These are phyloP conservation scores for Buddleja alternifolia DNA, from an alignment of 257 asterid species.

Conservation along the genomic window DNA sequence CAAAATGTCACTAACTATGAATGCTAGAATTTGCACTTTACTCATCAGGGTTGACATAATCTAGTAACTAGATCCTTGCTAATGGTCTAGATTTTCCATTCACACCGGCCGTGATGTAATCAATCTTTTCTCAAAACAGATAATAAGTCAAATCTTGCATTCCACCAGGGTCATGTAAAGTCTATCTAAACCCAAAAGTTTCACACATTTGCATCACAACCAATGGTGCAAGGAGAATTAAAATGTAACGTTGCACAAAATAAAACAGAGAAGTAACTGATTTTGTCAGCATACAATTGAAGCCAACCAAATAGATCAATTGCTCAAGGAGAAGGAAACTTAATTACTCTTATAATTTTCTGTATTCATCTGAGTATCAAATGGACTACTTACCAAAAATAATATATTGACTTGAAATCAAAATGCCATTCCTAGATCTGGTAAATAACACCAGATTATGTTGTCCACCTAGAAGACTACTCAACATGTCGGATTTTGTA, in stretches of 20 bases:
- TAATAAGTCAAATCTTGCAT: neutral
- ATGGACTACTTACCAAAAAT: neutral
- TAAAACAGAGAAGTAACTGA: neutral
- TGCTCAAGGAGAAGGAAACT: neutral
- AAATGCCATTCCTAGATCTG: neutral
- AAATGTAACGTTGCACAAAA: neutral
- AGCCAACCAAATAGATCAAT: neutral
- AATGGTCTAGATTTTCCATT: neutral
- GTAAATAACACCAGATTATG: neutral
- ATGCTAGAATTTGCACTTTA: neutral
- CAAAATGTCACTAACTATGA: neutral
- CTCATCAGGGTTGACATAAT: too few species aligned
- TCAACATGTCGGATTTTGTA: neutral
- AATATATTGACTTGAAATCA: neutral
- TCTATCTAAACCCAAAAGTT: neutral
- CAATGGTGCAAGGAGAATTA: too few species aligned
- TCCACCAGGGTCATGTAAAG: too few species aligned
- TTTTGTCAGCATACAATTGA: neutral
- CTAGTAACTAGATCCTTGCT: neutral
- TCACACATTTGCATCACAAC: too few species aligned
- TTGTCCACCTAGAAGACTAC: neutral
- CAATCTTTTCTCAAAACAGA: neutral
- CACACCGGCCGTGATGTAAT: neutral
- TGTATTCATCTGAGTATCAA: neutral
- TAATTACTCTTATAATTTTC: neutral